Evolutionary conservation across 2,329 filamentous ascomycete species (phyloP).

Genomic region (Amphichorda felina): DNA sequence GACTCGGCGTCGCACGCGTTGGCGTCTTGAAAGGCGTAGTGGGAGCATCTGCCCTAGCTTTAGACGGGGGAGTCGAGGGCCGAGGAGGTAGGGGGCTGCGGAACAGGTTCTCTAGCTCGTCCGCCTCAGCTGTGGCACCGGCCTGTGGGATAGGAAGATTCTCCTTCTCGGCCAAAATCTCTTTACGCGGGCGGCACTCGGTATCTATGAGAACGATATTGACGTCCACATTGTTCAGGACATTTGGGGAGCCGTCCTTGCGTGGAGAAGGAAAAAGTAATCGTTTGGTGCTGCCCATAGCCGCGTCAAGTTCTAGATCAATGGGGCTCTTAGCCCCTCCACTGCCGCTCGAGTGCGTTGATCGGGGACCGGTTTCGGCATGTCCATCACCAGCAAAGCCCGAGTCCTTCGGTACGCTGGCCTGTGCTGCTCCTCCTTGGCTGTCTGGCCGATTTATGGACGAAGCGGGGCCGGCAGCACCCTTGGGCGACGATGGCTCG

Average conservation of each 20-base stretch:
- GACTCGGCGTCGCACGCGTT: slow-evolving; percentile 47
- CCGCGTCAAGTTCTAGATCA: slow-evolving; percentile 33
- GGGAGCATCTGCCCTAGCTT: slow-evolving; percentile 20
- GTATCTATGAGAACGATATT: slow-evolving; percentile 35
- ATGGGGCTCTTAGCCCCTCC: slow-evolving; percentile 46
- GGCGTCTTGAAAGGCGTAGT: slow-evolving; percentile 48
- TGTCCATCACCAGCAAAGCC: background rate
- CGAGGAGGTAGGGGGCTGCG: slow-evolving; percentile 30
- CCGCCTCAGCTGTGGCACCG: slow-evolving; percentile 23
- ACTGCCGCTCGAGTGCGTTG: slow-evolving; percentile 41
- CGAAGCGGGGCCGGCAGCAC: background rate
- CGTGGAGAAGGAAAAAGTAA: slow-evolving; percentile 68
- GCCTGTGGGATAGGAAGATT: slow-evolving; percentile 22
- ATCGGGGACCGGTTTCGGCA: slow-evolving; percentile 13
- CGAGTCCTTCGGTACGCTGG: background rate
- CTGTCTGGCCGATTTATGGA: too few species aligned
- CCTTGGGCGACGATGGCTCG: slow-evolving; percentile 17
- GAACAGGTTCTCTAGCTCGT: slow-evolving; percentile 55
- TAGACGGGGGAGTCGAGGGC: slow-evolving; percentile 4
- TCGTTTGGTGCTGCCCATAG: slow-evolving; percentile 48
- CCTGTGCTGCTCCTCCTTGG: too few species aligned
- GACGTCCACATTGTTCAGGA: slow-evolving; percentile 43
- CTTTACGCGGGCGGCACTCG: slow-evolving; percentile 22
- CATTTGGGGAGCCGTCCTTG: slow-evolving; percentile 50
- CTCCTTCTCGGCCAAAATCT: slow-evolving; percentile 27